Evolutionary conservation across 306 rosid species (phyloP).

Genomic region (Purshia tridentata): DNA sequence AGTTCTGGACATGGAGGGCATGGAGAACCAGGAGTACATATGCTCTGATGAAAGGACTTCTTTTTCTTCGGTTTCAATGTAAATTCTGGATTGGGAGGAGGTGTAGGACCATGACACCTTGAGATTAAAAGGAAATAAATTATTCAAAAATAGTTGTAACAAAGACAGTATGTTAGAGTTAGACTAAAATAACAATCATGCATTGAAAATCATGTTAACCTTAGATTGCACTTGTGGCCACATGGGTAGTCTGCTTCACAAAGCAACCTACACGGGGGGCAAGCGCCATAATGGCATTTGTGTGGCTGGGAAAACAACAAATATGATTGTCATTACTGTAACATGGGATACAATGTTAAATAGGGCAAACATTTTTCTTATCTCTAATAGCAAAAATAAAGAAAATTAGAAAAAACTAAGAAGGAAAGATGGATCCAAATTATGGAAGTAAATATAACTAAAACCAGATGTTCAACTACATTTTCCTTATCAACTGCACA

Average conservation of each 20-base stretch:
- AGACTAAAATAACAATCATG: slow-evolving; percentile 10
- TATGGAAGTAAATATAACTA: background rate
- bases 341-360: slow-evolving; percentile 1
- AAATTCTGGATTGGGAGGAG: slow-evolving; percentile 88
- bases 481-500: background rate
- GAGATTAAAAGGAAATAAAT: slow-evolving; percentile 16
- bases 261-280: slow-evolving; percentile 72
- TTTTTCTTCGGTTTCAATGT: slow-evolving; percentile 91
- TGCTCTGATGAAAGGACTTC: slow-evolving; percentile 51
- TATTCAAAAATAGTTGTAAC: background rate
- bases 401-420: slow-evolving; percentile 4
- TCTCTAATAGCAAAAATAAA: slow-evolving; percentile 7
- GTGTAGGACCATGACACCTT: slow-evolving; percentile 85
- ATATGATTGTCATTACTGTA: slow-evolving; percentile 23
- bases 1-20: slow-evolving; percentile 90
- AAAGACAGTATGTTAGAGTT: slow-evolving; percentile 12
- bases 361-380: slow-evolving; percentile 7
- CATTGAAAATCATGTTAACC: slow-evolving; percentile 47
- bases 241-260: slow-evolving; percentile 83
- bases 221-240: slow-evolving; percentile 80
- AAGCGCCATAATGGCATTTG: slow-evolving; percentile 96
- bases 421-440: background rate
- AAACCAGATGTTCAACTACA: slow-evolving; percentile 2
- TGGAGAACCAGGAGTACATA: slow-evolving; percentile 62
- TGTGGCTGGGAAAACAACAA: slow-evolving; percentile 63